A percentile compares a stretch with the other conserved stretches of the same genome.
phyloP scores from a whole-genome alignment of 257 asterid genomes.

The Salvia splendens region DNA sequence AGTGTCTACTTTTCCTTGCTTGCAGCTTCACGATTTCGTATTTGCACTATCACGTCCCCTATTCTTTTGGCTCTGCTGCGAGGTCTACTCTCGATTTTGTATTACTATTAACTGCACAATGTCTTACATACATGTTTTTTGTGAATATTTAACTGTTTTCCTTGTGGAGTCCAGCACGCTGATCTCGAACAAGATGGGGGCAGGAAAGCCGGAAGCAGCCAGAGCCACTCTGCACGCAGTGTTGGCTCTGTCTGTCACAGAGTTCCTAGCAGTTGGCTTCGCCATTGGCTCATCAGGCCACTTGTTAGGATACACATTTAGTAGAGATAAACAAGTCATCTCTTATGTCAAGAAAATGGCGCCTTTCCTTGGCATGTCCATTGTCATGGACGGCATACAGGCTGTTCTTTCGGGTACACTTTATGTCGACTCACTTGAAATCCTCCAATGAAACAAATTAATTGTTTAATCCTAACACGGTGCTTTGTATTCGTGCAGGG shows the following conservation, averaged over 20 bases:
- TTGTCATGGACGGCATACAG: constrained; percentile 61
- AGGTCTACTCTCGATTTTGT: constrained; percentile 44
- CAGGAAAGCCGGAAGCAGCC: constrained; percentile 65
- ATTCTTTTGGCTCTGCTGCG: constrained; percentile 73
- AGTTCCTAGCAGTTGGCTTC: constrained; percentile 49
- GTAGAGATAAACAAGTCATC: constrained; percentile 54
- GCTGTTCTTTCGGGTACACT: constrained; percentile 59
- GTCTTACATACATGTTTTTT: neutral
- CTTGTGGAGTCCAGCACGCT: constrained; percentile 47
- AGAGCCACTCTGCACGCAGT: constrained; percentile 47
- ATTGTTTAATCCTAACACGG: neutral
- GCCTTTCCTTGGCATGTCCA: constrained; percentile 62
- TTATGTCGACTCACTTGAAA: neutral
- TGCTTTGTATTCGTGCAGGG: constrained; percentile 36
- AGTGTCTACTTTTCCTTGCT: neutral
- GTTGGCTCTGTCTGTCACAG: constrained; percentile 46
- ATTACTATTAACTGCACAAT: neutral
- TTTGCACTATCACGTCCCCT: constrained; percentile 65
- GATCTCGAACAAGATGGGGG: constrained; percentile 76
- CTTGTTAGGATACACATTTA: constrained; percentile 59
- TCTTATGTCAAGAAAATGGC: constrained; percentile 56
- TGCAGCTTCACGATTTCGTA: constrained; percentile 62
- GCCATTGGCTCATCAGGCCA: constrained; percentile 39
- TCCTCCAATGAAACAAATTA: neutral
- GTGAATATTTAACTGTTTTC: neutral